Evolutionary conservation across 805 yeast genomes (phyloP), one percentile per base, ranked within the genome.

Genomic region (Wickerhamomyces tratensis): DNA sequence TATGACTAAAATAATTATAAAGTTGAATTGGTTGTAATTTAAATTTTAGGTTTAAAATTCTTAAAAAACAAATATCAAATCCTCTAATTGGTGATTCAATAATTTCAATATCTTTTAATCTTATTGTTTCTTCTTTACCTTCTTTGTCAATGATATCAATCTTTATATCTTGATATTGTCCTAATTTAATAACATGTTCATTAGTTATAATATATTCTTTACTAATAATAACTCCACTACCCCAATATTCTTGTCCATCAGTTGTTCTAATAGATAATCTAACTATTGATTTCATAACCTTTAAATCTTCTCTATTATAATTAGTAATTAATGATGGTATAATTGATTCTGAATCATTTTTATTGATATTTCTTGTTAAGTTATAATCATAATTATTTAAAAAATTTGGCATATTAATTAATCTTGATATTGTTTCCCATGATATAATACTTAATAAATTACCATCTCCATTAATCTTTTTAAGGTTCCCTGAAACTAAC

Each of bases 391-490:
- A 8, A 10, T 8, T 27, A 8, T 27, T 27, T 8, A 27, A 27
- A 27, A 27, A 34, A 15, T 13, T 37, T 30, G 7, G 3, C 50
- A 33, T 5, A 43, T 47, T 6, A 39, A 29, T 29, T 47, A 41
- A 6, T 40, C 33, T 31, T 54, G 31, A 44, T 13, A 56, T 48
- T 15, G 46, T 44, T 6, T 48, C 46, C 61, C 61, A 57, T 2
- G 61, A 55, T 4, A 47, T 45, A 14, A 55, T 48, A 6, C 49
- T 25, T 33, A 54, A 35, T 5, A 57, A 36, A 9, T 53, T 52
- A n/a, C 61, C 61, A 42, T 57, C 61, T 5, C 61, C 61, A 38
- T 57, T 57, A n/a, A 10, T 11, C 38, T 57, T 57, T 10, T 39
- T 40, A 7, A 57, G 14, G 11, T 41, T 35, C 1, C 61, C 61